Conservation (phyloP, 202 grass and related monocot genomes). For the Bolboschoenoplectus hybrid region DNA sequence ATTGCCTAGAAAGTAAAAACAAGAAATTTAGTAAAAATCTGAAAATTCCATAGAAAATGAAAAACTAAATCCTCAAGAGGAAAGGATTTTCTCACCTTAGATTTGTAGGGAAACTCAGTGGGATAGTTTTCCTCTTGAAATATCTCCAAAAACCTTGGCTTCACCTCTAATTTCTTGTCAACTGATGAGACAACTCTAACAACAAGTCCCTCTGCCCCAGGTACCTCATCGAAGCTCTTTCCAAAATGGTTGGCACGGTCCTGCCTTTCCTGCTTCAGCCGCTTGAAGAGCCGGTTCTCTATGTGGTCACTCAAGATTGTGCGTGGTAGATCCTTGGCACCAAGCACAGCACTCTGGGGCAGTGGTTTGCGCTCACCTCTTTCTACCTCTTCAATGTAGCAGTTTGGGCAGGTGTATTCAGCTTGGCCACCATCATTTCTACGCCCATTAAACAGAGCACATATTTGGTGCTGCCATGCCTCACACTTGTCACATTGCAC, state of each 20-base stretch:
- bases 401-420: slow-evolving; percentile 93
- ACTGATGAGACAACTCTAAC: slow-evolving; percentile 97
- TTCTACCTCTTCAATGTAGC: slow-evolving; percentile 78
- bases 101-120: slow-evolving; percentile 89
- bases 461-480: slow-evolving; percentile 98
- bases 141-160: slow-evolving; percentile 83
- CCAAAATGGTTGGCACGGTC: slow-evolving; percentile 59
- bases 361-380: slow-evolving; percentile 70
- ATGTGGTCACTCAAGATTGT: slow-evolving; percentile 91
- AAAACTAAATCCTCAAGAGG: slow-evolving; percentile 36
- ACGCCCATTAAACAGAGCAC: slow-evolving; percentile 88
- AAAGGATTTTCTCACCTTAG: slow-evolving; percentile 61
- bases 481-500: slow-evolving; percentile 97
- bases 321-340: slow-evolving; percentile 87
- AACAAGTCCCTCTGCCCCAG: slow-evolving; percentile 91
- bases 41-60: slow-evolving; percentile 20
- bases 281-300: slow-evolving; percentile 78
- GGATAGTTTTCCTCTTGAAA: slow-evolving; percentile 94
- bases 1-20: slow-evolving; percentile 67
- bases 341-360: slow-evolving; percentile 90
- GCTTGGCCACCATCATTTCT: slow-evolving; percentile 92
- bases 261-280: slow-evolving; percentile 73
- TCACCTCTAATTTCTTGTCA: slow-evolving; percentile 96
- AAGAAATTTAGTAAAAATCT: slow-evolving; percentile 31
- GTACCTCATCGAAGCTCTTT: slow-evolving; percentile 73